These are phyloP conservation scores for Ulmus americana DNA, from an alignment of 331 rosid species.

Conservation along the genomic window DNA sequence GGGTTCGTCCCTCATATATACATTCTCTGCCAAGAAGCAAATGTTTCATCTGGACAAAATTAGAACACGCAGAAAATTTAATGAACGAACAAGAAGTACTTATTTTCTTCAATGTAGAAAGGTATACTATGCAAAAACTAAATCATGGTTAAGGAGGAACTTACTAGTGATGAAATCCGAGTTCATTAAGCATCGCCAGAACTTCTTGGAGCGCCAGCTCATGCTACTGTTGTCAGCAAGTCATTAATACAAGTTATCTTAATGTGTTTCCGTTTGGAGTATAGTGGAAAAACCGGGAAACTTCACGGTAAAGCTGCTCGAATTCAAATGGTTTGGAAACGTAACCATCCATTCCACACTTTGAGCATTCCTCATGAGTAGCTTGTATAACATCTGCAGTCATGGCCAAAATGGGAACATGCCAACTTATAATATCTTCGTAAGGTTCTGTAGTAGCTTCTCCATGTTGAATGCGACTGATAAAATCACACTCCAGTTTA, in stretches of 20 bases:
- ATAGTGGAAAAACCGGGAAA: constrained; percentile 47
- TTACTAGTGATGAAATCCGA: constrained; percentile 38
- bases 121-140: neutral
- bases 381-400: constrained; percentile 90
- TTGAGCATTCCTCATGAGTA: constrained; percentile 59
- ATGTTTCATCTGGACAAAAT: constrained; percentile 25
- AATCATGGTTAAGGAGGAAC: constrained; percentile 18
- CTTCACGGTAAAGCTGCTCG: constrained; percentile 74
- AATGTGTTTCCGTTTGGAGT: constrained; percentile 29
- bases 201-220: constrained; percentile 27
- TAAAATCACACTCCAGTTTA: constrained; percentile 30
- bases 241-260: constrained; percentile 22
- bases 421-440: constrained; percentile 34
- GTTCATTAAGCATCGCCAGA: constrained; percentile 28
- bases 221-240: constrained; percentile 25
- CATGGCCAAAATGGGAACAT: constrained; percentile 80
- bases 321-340: constrained; percentile 93
- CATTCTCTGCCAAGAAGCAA: constrained; percentile 48
- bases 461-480: constrained; percentile 24
- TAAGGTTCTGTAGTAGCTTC: constrained; percentile 25
- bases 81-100: neutral
- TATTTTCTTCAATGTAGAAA: neutral
- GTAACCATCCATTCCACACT: constrained; percentile 76
- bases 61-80: constrained; percentile 15
- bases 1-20: constrained; percentile 37